phyloP scores from a whole-genome alignment of 1,284 basidiomycete species.

The Laetiporus sulphureus region DNA sequence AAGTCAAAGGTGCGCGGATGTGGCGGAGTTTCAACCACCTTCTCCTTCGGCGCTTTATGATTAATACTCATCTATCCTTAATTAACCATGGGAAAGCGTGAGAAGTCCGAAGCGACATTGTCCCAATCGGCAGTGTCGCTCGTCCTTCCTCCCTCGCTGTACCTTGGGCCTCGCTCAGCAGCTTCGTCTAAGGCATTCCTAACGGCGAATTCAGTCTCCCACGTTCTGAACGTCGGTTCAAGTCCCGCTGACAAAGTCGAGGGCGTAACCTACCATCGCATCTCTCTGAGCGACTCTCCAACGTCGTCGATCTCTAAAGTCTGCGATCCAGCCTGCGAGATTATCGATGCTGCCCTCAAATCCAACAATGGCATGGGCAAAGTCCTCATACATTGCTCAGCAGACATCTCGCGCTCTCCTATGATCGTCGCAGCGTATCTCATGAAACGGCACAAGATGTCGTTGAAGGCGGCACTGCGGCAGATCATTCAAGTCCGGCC shows the following conservation, averaged over 20 bases:
- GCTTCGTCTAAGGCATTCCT: slow-evolving; percentile 16
- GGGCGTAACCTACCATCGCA: slow-evolving; percentile 27
- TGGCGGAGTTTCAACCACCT: too few relatives aligned
- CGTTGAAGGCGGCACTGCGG: slow-evolving; percentile 28
- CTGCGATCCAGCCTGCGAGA: slow-evolving; percentile 19
- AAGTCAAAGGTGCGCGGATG: too few relatives aligned
- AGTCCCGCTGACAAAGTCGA: slow-evolving; percentile 21
- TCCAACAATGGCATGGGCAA: slow-evolving; percentile 28
- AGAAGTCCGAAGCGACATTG: too few relatives aligned
- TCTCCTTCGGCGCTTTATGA: too few relatives aligned
- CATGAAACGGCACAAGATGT: slow-evolving; percentile 32
- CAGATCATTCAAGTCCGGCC: slow-evolving; percentile 25
- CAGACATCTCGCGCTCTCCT: slow-evolving; percentile 43
- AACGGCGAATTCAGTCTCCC: slow-evolving; percentile 22
- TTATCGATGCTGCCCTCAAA: slow-evolving; percentile 23
- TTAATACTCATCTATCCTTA: too few relatives aligned
- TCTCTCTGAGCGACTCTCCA: slow-evolving; percentile 27
- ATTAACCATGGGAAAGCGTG: too few relatives aligned
- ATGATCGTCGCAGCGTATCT: slow-evolving; percentile 46
- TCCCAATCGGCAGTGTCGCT: too few relatives aligned
- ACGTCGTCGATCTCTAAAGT: slow-evolving; percentile 21
- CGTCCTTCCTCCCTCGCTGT: slow-evolving; percentile 13
- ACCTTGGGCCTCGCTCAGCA: slow-evolving; percentile 19
- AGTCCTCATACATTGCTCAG: slow-evolving; percentile 48
- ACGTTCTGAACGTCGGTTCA: slow-evolving; percentile 31